Conservation (phyloP, 148 eudicot genomes). For the Rhododendron mucronatum region DNA sequence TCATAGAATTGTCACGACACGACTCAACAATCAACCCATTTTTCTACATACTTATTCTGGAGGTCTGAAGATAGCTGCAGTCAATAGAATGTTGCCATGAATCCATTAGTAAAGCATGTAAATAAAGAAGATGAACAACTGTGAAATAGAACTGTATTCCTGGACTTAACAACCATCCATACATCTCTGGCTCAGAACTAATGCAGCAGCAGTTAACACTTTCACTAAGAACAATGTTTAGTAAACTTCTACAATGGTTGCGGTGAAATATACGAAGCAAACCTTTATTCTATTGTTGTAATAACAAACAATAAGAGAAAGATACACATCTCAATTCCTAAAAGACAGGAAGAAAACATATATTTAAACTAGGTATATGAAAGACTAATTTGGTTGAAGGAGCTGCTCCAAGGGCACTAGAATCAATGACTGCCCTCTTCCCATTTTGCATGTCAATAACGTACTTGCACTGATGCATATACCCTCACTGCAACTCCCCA, state of each 20-base stretch:
- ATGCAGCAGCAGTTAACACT: background rate
- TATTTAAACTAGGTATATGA: background rate
- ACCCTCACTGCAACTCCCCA: slow-evolving; percentile 68
- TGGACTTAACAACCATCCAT: background rate
- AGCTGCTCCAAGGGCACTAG: slow-evolving; percentile 1
- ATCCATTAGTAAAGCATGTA: background rate
- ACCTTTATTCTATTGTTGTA: background rate
- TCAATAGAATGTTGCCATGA: background rate
- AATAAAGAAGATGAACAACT: background rate
- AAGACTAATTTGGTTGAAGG: background rate
- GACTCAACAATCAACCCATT: background rate
- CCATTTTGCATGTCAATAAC: background rate
- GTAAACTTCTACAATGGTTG: background rate
- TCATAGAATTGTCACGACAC: background rate
- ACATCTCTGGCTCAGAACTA: background rate
- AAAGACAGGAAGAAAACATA: background rate
- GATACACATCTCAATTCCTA: background rate
- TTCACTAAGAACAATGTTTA: background rate
- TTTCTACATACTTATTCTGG: background rate
- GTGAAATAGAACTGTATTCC: background rate
- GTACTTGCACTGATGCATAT: background rate
- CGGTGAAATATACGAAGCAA: background rate
- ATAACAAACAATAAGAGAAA: background rate
- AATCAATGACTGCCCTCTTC: background rate
- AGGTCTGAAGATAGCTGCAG: background rate